phyloP scores from a whole-genome alignment of 495 filamentous ascomycete genomes.

The Xylaria telfairii region DNA sequence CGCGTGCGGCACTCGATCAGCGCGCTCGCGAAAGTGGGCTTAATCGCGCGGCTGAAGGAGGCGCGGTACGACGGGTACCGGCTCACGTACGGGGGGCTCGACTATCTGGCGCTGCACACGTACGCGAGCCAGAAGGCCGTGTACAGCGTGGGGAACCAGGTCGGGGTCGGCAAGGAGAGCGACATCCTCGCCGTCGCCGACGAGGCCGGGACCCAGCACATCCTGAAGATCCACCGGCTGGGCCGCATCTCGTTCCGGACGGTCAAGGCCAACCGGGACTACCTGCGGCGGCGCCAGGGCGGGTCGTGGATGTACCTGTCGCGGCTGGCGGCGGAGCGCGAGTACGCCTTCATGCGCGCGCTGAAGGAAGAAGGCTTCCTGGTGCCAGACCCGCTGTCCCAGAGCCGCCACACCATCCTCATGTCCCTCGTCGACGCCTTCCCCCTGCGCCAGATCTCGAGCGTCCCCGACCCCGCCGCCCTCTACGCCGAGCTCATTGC shows the following conservation, averaged over 20 bases:
- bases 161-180: constrained; percentile 96
- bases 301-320: constrained; percentile 97
- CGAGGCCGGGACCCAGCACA: constrained; percentile 64
- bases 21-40: constrained; percentile 84
- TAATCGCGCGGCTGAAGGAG: constrained; percentile 93
- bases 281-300: constrained; percentile 79
- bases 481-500: constrained; percentile 90
- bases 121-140: constrained; percentile 77
- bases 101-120: constrained; percentile 92
- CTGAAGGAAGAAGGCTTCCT: constrained; percentile 82
- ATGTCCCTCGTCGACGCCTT: constrained; percentile 92
- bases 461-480: constrained; percentile 74
- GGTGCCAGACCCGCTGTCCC: constrained; percentile 84
- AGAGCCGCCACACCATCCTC: constrained; percentile 91
- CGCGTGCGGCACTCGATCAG: constrained; percentile 90
- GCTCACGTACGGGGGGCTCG: constrained; percentile 93
- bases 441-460: constrained; percentile 83
- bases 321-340: constrained; percentile 86
- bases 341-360: constrained; percentile 90
- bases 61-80: constrained; percentile 98
- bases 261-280: constrained; percentile 94
- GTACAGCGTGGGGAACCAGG: constrained; percentile 92
- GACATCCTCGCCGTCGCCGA: constrained; percentile 93
- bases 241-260: constrained; percentile 96
- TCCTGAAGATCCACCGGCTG: constrained; percentile 93